Conservation (phyloP, 352 stramenopile species). For the Globisporangium canariense region DNA sequence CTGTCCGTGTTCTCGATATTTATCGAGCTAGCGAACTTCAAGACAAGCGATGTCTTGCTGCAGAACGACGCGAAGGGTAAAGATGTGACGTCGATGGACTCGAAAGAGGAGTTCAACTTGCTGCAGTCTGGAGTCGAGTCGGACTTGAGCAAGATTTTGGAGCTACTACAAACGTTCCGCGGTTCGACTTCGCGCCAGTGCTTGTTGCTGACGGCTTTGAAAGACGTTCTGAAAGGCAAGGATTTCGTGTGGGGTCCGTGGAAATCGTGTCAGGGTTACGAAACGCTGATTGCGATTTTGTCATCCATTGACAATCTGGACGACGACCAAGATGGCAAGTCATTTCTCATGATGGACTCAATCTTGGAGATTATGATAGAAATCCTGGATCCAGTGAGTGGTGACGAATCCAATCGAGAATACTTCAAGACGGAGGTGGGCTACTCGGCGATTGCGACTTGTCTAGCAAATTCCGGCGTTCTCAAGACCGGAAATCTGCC, state of each 20-base stretch:
- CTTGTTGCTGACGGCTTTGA: conserved; percentile 39
- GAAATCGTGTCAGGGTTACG: conserved; percentile 51
- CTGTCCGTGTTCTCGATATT: conserved; percentile 42
- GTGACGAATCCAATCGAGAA: conserved; percentile 22
- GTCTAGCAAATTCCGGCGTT: conserved; percentile 47
- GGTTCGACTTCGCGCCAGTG: conserved; percentile 29
- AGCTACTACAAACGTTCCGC: conserved; percentile 43
- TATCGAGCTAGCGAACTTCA: conserved; percentile 28
- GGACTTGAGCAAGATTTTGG: conserved; percentile 54
- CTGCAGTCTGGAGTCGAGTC: conserved; percentile 52
- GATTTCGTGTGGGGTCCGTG: conserved; percentile 39
- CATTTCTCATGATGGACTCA: conserved; percentile 44
- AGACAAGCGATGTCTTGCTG: conserved; percentile 3
- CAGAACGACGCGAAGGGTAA: neutral
- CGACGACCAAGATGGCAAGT: conserved; percentile 11
- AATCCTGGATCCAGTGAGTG: conserved; percentile 37
- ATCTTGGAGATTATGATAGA: conserved; percentile 47
- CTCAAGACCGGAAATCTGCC: conserved; percentile 33
- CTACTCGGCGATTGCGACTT: conserved; percentile 53
- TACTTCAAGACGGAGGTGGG: conserved; percentile 45
- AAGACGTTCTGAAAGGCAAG: conserved; percentile 41
- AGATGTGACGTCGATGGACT: conserved; percentile 1
- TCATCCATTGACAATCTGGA: conserved; percentile 44
- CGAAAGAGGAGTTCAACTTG: conserved; percentile 16
- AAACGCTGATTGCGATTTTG: conserved; percentile 55